Conservation (phyloP, 805 yeast genomes). For the Starmerella sp. region DNA sequence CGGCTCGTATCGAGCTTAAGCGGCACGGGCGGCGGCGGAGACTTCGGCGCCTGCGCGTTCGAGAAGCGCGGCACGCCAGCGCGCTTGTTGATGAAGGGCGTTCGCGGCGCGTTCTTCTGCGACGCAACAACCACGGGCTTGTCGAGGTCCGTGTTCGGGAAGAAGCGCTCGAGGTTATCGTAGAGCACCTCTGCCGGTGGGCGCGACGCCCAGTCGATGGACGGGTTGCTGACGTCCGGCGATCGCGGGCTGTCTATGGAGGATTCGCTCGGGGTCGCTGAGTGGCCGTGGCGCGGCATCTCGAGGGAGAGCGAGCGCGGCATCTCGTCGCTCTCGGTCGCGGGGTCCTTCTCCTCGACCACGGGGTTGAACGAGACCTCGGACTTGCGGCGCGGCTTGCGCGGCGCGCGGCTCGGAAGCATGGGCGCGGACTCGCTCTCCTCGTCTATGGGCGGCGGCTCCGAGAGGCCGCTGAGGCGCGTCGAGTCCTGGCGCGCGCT, state of each 20-base stretch:
- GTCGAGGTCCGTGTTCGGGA: conserved; percentile 87
- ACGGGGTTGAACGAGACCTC: not conserved
- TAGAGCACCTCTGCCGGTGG: conserved; percentile 94
- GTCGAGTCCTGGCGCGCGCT: not conserved
- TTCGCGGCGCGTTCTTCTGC: conserved; percentile 30
- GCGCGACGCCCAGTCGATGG: conserved; percentile 55
- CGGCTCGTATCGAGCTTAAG: not conserved
- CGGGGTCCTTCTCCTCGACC: not conserved
- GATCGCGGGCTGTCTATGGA: conserved; percentile 13
- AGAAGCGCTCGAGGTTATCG: conserved; percentile 79
- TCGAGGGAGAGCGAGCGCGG: not conserved
- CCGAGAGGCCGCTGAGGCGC: not conserved
- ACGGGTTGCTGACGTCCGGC: conserved; percentile 11
- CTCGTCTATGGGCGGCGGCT: not conserved
- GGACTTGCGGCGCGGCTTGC: not conserved
- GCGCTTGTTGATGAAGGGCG: not conserved
- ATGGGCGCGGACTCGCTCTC: not conserved
- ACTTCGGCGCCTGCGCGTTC: not conserved
- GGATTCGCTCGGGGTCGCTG: conserved; percentile 6
- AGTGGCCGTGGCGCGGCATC: not conserved
- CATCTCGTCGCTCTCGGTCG: not conserved
- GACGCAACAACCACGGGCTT: conserved; percentile 63
- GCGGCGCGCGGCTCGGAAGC: not conserved
- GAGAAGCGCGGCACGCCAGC: not conserved
- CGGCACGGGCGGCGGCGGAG: not conserved